Base-by-base conservation (phyloP, 352 stramenopile genomes). In the Pythium utonaiense region DNA sequence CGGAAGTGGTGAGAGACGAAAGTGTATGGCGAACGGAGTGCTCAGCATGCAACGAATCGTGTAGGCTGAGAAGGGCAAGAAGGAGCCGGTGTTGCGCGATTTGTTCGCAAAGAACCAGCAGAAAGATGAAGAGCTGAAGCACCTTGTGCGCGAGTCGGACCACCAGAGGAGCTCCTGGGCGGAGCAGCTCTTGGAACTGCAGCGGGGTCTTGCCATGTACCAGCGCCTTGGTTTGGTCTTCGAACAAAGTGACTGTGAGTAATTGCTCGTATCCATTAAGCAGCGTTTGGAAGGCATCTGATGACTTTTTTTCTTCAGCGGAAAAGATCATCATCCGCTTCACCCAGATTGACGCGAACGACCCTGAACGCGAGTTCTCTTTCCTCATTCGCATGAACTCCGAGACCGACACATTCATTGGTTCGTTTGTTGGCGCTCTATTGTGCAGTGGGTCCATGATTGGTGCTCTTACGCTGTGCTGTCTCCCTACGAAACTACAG, bases 301-400 rank as follows among this genome's bases (percentile, higher is more conserved):
- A 34, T 55, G 16, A 53, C 27, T n/a, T 56, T 21, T n/a, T 54
- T 53, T 38, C 28, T 44, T 31, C 28, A 89, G 83, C 66, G 50
- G 73, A 88, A 49, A 80, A 83, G 13, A 76, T 93, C 12, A 61
- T 74, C 8, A 81, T 90, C 16, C 69, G 73, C 19, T 89, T 93
- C 57, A 89, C 77, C 24, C 81, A 91, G 44, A 79, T 93, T 53
- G 80, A 93, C 60, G 55, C 64, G 2, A 55, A 73, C n/a, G 67
- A 83, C 30, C 77, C 73, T 16, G 59, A 59, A 52, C 80, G 83
- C 27, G 80, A 80, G 50, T 93, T 91, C 59, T 86, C 71, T 7
- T 93, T 91, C 59, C 69, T 71, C 6, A 81, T 93, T 50, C 80
- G 78, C 45, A 86, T 93, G 24, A 70, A 90, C 25, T 44, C 74